phyloP scores from a whole-genome alignment of 148 eudicot genomes.

The Polygonum aviculare region DNA sequence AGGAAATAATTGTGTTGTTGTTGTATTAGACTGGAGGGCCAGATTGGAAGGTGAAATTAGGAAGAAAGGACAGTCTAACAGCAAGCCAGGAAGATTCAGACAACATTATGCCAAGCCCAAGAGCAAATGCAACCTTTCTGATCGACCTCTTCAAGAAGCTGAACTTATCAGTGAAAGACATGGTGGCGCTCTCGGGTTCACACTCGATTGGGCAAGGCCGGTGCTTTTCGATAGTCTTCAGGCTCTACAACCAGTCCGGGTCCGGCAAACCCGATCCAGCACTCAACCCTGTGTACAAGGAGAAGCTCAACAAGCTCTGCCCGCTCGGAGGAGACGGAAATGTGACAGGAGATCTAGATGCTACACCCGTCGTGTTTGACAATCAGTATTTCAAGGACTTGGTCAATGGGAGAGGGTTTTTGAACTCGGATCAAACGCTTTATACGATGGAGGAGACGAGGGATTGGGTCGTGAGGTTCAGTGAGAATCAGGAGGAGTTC shows the following conservation, averaged over 20 bases:
- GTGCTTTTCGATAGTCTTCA: constrained; percentile 67
- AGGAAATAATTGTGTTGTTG: neutral
- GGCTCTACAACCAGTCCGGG: constrained; percentile 91
- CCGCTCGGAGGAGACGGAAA: constrained; percentile 58
- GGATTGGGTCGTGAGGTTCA: constrained; percentile 43
- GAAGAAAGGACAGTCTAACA: constrained; percentile 68
- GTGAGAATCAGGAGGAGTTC: constrained; percentile 41
- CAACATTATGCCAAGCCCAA: constrained; percentile 90
- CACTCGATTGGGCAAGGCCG: constrained; percentile 85
- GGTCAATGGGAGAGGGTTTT: constrained; percentile 57
- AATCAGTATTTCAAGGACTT: constrained; percentile 84
- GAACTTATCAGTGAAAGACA: constrained; percentile 53
- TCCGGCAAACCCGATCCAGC: constrained; percentile 72
- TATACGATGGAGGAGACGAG: constrained; percentile 34
- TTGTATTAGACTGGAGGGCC: constrained; percentile 91
- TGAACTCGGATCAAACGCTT: constrained; percentile 76
- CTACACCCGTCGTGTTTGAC: constrained; percentile 58
- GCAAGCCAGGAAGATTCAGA: constrained; percentile 79
- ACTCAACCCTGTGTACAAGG: constrained; percentile 42
- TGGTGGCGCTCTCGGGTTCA: constrained; percentile 90
- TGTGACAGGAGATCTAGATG: constrained; percentile 66
- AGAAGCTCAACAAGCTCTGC: constrained; percentile 19
- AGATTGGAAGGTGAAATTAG: constrained; percentile 78
- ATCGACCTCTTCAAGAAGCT: constrained; percentile 46
- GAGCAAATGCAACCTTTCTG: constrained; percentile 58